Conservation (phyloP, 352 stramenopile genomes). For the Phytophthora nicotianae region DNA sequence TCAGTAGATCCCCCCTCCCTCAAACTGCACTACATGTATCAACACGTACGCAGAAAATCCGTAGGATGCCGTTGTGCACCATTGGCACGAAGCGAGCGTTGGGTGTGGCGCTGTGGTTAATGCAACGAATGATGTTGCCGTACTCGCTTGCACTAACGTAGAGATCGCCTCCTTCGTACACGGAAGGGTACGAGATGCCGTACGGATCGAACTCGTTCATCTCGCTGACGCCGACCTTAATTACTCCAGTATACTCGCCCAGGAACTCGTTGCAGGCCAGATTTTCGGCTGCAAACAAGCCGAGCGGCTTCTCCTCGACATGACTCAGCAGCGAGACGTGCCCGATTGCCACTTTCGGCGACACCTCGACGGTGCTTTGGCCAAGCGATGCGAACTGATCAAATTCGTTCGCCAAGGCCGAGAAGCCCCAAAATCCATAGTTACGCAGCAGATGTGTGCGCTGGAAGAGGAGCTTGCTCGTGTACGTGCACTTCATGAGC, state of each 20-base stretch:
- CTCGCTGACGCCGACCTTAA: conserved; percentile 53
- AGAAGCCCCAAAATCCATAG: conserved; percentile 82
- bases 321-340: conserved; percentile 55
- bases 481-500: conserved; percentile 78
- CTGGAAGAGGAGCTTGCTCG: conserved; percentile 76
- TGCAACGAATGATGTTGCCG: conserved; percentile 78
- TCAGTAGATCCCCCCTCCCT: background rate
- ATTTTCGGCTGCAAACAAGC: conserved; percentile 65
- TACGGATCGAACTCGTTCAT: conserved; percentile 63
- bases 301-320: conserved; percentile 56
- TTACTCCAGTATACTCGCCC: conserved; percentile 72
- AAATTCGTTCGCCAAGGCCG: conserved; percentile 59
- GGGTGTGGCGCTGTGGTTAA: conserved; percentile 70
- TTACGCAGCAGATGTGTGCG: conserved; percentile 69
- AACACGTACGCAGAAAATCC: conserved; percentile 73
- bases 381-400: conserved; percentile 38
- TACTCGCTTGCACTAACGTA: conserved; percentile 75
- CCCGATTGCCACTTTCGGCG: conserved; percentile 53
- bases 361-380: conserved; percentile 41
- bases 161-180: conserved; percentile 69
- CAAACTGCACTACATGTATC: background rate
- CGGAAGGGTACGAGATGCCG: conserved; percentile 70
- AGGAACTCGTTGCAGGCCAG: conserved; percentile 53
- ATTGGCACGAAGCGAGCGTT: conserved; percentile 74
- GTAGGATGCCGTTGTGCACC: conserved; percentile 66